Evolutionary conservation across 1,284 basidiomycete genomes (phyloP), one percentile per base, ranked within the genome.

Genomic region (Mycocalia duriaeana): DNA sequence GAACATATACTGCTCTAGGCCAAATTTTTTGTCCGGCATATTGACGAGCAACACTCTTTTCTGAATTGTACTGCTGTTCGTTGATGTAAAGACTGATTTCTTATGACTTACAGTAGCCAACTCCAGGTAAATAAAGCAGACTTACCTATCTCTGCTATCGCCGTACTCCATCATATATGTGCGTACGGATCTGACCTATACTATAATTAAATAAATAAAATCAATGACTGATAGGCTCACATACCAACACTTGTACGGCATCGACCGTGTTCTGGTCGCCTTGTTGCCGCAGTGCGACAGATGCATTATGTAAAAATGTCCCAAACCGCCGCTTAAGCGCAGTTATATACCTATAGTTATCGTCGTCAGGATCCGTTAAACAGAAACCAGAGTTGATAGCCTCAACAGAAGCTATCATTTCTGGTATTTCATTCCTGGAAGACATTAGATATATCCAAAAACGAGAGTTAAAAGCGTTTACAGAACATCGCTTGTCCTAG

Each of bases 261-360:
- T 95, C 93, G 24, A 95, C 85, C 13, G 90, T 93, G 57, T 91
- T 93, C 65, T 92, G 90, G 55, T 85, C 86, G 5, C 85, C 88
- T 58, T 89, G 83, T 45, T 79, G 73, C 28, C 75, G 75, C 50
- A 91, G 66, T 19, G 77, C 77, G 4, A 71, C 67, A 2, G 91
- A 91, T 3, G 91, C 89, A 8, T 73, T 67, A 54, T 88, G 83
- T 28, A 95, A 68, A 53, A 91, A 79, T 25, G 72, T 65, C 1
- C 89, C 90, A 52, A 89, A 85, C 7, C 84, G 78, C 18, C 67
- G 64, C 40, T 82, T 81, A 55, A 94, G 70, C 2, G 65, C 57
- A 2, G 71, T 66, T 23, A 92, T 77, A 47, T 82, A 84, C 53
- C 77, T 69, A 59, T 87, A 82, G 25, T 85, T 77, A 1, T 80